Conservation (phyloP, 192 early-diverging fungal species). For the Coemansia sp. region DNA sequence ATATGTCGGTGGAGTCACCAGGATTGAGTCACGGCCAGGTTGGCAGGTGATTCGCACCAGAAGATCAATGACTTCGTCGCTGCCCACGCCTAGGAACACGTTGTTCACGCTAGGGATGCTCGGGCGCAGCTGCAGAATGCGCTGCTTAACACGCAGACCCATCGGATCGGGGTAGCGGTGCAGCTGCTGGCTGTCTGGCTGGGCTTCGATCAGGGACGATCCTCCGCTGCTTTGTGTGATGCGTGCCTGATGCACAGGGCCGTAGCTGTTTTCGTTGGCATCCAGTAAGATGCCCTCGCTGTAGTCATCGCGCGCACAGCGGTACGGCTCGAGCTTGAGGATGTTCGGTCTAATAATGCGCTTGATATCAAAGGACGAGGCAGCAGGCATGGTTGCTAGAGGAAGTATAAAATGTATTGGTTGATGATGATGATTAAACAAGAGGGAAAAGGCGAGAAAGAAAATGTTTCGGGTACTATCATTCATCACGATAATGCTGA, state of each 20-base stretch:
- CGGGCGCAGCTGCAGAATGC: slow-evolving; percentile 66
- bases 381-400: slow-evolving; percentile 13
- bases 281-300: slow-evolving; percentile 91
- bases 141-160: slow-evolving; percentile 79
- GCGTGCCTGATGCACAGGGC: slow-evolving; percentile 54
- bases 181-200: slow-evolving; percentile 53
- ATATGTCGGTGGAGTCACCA: slow-evolving; percentile 97
- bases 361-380: slow-evolving; percentile 56
- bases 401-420: neutral
- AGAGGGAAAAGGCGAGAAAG: too few species aligned
- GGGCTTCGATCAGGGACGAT: slow-evolving; percentile 5
- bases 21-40: slow-evolving; percentile 87
- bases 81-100: slow-evolving; percentile 95
- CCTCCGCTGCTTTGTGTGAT: slow-evolving; percentile 32
- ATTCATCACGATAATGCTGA: too few species aligned
- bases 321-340: slow-evolving; percentile 79
- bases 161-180: slow-evolving; percentile 97
- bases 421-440: neutral
- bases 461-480: too few species aligned
- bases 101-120: slow-evolving; percentile 62
- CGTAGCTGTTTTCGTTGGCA: slow-evolving; percentile 98
- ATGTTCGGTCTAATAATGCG: slow-evolving; percentile 80
- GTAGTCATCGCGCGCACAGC: slow-evolving; percentile 99
- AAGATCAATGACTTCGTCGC: slow-evolving; percentile 94
- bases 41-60: slow-evolving; percentile 83